Evolutionary conservation across 306 rosid genomes (phyloP), one percentile per base, ranked within the genome.

Genomic region (Canavalia gladiata): DNA sequence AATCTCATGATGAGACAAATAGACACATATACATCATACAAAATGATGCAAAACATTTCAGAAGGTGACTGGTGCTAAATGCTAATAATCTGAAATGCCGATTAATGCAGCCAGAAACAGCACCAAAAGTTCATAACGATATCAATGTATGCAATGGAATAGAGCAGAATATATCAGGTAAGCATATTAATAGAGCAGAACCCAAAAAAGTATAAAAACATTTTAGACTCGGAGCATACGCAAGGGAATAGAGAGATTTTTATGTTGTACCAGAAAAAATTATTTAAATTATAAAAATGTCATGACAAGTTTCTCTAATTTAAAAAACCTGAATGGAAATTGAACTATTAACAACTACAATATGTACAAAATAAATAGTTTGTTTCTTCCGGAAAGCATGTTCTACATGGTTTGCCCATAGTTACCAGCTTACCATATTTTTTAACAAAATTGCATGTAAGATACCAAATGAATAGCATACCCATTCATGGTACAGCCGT

Each of bases 41-140:
- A 3, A 64, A 56, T 64, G 47, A 25, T 47, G n/a, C 8, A 45
- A 67, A 13, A 3, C 30, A 6, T 56, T 67, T 58, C 8, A 33
- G 46, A 68, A 47, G 31, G 68, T 10, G 13, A 55, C 25, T 25
- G 30, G 69, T 63, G 25, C 39, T 31, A 18, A 31, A 64, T 63
- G 25, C 39, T 31, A 18, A 31, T 12, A 66, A 77, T 12, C 42
- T 2, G 60, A 57, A 68, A 67, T 4, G 33, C 56, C 25, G 69
- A 42, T 11, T 85, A 70, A 11, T 33, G 78, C 46, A 25, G 70
- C 42, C 59, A 62, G 55, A 75, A 79, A 59, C 60, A 64, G 55
- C 39, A 55, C 1, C 55, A 55, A 28, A 51, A 39, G 47, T 51
- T 28, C 8, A 45, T 47, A 78, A 65, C 30, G 12, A 52, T 54